A percentile compares a stretch with the other conserved stretches of the same genome.
Conservation (phyloP, 768 basidiomycete species). For the Boletus sp. region DNA sequence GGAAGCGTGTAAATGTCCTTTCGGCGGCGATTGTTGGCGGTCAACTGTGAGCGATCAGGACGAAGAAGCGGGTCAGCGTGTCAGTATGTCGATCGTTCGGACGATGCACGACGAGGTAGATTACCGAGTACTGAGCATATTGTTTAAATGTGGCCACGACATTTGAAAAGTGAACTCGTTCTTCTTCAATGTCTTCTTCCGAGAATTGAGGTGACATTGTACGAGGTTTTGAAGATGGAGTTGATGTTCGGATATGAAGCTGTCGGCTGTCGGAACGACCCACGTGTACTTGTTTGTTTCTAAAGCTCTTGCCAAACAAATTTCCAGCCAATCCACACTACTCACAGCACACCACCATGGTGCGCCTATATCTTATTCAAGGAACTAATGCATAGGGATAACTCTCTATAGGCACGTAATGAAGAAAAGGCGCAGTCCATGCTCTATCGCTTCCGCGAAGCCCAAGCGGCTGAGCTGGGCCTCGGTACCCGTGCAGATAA, state of each 20-base stretch:
- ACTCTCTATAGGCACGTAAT: constrained; percentile 75
- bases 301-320: constrained; percentile 27
- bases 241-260: background rate
- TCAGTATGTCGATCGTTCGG: background rate
- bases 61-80: background rate
- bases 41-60: constrained; percentile 36
- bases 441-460: constrained; percentile 94
- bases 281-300: constrained; percentile 27
- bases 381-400: background rate
- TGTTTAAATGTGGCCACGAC: constrained; percentile 72
- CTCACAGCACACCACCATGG: constrained; percentile 13
- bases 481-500: constrained; percentile 80
- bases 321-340: background rate
- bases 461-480: constrained; percentile 93
- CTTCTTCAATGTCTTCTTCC: constrained; percentile 44
- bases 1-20: constrained; percentile 77
- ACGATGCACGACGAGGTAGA: background rate
- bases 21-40: constrained; percentile 62
- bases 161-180: constrained; percentile 69
- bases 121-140: constrained; percentile 67
- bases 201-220: constrained; percentile 29
- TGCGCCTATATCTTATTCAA: background rate
- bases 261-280: background rate
- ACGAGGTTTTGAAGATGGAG: background rate
- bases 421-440: constrained; percentile 97